Conservation (phyloP, 192 early-diverging fungal species). For the Oehlia diaphana region DNA sequence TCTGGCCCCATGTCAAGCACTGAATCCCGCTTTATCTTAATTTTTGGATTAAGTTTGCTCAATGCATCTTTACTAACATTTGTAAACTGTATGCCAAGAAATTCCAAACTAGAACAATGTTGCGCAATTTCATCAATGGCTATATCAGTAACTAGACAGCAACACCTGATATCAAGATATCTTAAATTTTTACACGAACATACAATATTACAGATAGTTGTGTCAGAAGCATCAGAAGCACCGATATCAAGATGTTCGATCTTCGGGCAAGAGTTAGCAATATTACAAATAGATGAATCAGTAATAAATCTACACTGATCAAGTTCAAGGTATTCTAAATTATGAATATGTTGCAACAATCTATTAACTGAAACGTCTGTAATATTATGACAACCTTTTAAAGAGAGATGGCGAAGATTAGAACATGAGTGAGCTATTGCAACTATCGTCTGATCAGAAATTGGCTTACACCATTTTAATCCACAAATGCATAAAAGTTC, state of each 20-base stretch:
- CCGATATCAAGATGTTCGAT: conserved; percentile 8
- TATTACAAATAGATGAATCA: conserved; percentile 21
- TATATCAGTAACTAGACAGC: conserved; percentile 17
- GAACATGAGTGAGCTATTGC: conserved; percentile 22
- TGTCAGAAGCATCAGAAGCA: conserved; percentile 13
- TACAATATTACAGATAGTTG: conserved; percentile 21
- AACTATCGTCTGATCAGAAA: conserved; percentile 20
- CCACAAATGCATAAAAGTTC: background rate
- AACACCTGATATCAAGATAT: conserved; percentile 23
- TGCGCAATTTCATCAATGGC: conserved; percentile 1
- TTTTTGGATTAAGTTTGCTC: too few relatives aligned
- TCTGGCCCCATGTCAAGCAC: background rate
- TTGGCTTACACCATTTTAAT: conserved; percentile 7
- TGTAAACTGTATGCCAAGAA: too few relatives aligned
- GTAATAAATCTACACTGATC: conserved; percentile 23
- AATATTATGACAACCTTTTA: conserved; percentile 16
- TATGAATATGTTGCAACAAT: conserved; percentile 8
- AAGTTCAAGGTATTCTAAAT: conserved; percentile 9
- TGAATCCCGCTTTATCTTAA: background rate
- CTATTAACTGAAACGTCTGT: conserved; percentile 23
- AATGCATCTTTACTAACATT: too few relatives aligned
- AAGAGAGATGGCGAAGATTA: conserved; percentile 10
- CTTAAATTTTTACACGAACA: conserved; percentile 20
- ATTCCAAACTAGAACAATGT: too few relatives aligned
- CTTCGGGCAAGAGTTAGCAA: conserved; percentile 17